Evolutionary conservation across 768 basidiomycete species (phyloP), one percentile per base, ranked within the genome.

Genomic region (Pleurotus ostreatus): DNA sequence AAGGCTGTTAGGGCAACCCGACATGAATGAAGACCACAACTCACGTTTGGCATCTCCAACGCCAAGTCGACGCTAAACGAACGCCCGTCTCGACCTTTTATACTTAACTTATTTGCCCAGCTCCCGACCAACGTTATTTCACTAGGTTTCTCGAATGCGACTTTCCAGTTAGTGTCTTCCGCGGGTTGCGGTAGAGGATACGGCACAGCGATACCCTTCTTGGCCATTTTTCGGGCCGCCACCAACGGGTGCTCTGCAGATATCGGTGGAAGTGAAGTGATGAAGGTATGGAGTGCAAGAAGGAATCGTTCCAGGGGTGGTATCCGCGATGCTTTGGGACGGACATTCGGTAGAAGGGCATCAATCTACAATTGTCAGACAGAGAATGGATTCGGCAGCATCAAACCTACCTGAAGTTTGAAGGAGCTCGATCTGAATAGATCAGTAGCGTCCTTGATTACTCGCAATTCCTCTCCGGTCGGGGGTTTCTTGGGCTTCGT

Each of bases 131-230:
- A 70, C 5, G 82, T 75, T 16, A 96, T 82, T 56, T 93, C 89
- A 22, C 72, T 77, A 1, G 94, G 95, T 44, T 77, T 79, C 60
- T 89, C 84, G 63, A 89, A 97, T 0, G 84, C 78, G 18, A 97
- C 85, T 49, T 85, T 93, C 94, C 94, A 97, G 55, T 94, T 93
- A 0, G 86, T 84, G 37, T 91, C 89, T 65, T 88, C 82, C 0
- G 83, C 78, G 0, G 91, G 92, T 20, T 81, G 72, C 0, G 93
- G 92, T 0, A 78, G 63, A 1, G 84, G 78, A 64, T 86, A 91
- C 0, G 89, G 87, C 0, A 93, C 81, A 2, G 83, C 74, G 8
- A 91, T 68, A 5, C 79, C 77, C 45, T 77, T 76, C 57, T 81
- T 78, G 13, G 78, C 67, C 44, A 89, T 70, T 26, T 71, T 66